phyloP scores from a whole-genome alignment of 352 stramenopile genomes.

The Pythium brachiatum region DNA sequence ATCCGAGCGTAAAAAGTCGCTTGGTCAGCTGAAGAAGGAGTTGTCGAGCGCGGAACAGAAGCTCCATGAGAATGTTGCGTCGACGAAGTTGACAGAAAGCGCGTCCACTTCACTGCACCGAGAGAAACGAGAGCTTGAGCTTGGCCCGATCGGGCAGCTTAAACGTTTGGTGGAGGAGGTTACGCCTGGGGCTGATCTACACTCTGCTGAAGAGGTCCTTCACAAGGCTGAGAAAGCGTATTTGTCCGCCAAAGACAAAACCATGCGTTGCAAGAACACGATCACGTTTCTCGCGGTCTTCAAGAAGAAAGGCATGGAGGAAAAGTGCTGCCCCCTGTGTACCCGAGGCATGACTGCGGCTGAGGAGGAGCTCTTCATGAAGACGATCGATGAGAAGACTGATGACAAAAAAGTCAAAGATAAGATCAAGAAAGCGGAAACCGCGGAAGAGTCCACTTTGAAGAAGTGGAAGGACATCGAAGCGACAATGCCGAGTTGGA shows the following conservation, averaged over 20 bases:
- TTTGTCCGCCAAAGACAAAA: constrained; percentile 82
- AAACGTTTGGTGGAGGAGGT: constrained; percentile 50
- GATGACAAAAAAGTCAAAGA: constrained; percentile 72
- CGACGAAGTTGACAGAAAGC: constrained; percentile 51
- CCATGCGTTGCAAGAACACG: constrained; percentile 74
- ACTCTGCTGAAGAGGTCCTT: constrained; percentile 47
- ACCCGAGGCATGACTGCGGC: constrained; percentile 50
- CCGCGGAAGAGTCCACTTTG: constrained; percentile 38
- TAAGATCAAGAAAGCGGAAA: constrained; percentile 72
- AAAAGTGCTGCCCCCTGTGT: constrained; percentile 79
- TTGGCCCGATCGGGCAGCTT: constrained; percentile 46
- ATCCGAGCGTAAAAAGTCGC: constrained; percentile 18
- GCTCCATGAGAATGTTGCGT: constrained; percentile 51
- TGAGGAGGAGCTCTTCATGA: constrained; percentile 59
- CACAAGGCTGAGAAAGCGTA: constrained; percentile 58
- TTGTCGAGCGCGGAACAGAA: constrained; percentile 31
- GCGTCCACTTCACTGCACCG: constrained; percentile 31
- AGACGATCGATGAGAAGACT: constrained; percentile 70
- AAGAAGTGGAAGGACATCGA: constrained; percentile 63
- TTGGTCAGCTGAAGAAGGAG: constrained; percentile 30
- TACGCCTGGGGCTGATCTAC: constrained; percentile 38
- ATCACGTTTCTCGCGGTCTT: constrained; percentile 83
- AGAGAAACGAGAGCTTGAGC: constrained; percentile 57
- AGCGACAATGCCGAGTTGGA: constrained; percentile 60
- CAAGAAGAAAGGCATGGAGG: constrained; percentile 78